phyloP scores from a whole-genome alignment of 148 eudicot species.

The Spergularia bocconei region DNA sequence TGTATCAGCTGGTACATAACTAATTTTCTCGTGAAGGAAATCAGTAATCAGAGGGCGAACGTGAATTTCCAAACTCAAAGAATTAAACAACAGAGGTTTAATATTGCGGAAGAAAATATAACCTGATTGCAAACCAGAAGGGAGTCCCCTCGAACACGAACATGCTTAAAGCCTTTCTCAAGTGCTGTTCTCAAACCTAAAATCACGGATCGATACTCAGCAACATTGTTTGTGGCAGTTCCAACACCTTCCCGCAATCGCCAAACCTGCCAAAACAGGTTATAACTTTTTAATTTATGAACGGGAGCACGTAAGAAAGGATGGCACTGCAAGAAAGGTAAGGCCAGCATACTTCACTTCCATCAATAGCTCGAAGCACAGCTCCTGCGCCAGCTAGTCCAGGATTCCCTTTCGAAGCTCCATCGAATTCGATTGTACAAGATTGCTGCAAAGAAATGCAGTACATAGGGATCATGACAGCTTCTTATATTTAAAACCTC shows the following conservation, averaged over 20 bases:
- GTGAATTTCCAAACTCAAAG: too few relatives aligned
- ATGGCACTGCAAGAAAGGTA: background rate
- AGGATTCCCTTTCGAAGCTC: conserved; percentile 96
- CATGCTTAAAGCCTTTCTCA: conserved; percentile 55
- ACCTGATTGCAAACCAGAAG: conserved; percentile 70
- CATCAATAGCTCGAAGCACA: conserved; percentile 64
- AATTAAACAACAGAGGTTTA: too few relatives aligned
- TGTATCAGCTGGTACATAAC: background rate
- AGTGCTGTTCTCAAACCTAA: conserved; percentile 78
- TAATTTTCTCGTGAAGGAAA: background rate
- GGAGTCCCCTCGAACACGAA: conserved; percentile 61
- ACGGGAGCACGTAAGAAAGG: background rate
- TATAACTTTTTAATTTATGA: too few relatives aligned
- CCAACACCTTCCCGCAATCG: conserved; percentile 85
- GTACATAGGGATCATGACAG: conserved; percentile 1
- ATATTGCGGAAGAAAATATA: too few relatives aligned
- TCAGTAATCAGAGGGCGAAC: too few relatives aligned
- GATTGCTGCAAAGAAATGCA: conserved; percentile 34
- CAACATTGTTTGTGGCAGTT: conserved; percentile 78
- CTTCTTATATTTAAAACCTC: too few relatives aligned
- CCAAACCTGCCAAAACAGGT: conserved; percentile 41
- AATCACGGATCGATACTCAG: conserved; percentile 77
- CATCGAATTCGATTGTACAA: conserved; percentile 79
- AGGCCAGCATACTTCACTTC: conserved; percentile 42
- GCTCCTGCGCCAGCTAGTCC: conserved; percentile 97